phyloP scores from a whole-genome alignment of 2,329 filamentous ascomycete genomes.

The Diaporthe destruens region DNA sequence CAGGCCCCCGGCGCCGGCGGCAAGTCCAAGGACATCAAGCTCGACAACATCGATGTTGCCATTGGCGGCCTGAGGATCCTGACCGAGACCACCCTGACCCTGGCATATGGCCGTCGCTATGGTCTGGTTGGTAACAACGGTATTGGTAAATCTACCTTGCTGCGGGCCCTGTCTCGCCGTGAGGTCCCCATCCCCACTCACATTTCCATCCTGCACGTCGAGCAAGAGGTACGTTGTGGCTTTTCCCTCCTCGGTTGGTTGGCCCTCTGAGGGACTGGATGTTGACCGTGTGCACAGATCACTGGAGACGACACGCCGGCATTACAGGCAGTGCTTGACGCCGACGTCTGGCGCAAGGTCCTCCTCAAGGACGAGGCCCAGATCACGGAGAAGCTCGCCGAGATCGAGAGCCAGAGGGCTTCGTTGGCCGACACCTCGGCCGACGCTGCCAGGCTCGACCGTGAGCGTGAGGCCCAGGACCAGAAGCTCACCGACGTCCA shows the following conservation, averaged over 20 bases:
- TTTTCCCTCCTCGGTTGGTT: too few species aligned
- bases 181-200: conserved; percentile 95
- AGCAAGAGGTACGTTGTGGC: conserved; percentile 82
- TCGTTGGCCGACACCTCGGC: conserved; percentile 91
- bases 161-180: conserved; percentile 90
- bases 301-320: conserved; percentile 95
- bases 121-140: conserved; percentile 99
- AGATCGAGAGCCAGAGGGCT: conserved; percentile 81
- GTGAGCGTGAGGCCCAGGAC: conserved; percentile 90
- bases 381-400: conserved; percentile 80
- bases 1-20: conserved; percentile 81
- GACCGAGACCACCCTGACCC: conserved; percentile 88
- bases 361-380: conserved; percentile 90
- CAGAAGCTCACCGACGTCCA: conserved; percentile 93
- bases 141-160: conserved; percentile 96
- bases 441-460: conserved; percentile 87
- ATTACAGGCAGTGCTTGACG: conserved; percentile 93
- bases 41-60: conserved; percentile 94
- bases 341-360: conserved; percentile 98
- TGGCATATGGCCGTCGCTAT: conserved; percentile 93
- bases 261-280: too few species aligned
- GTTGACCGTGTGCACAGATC: conserved; percentile 67
- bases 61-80: conserved; percentile 91
- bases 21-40: conserved; percentile 99
- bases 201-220: conserved; percentile 98